Evolutionary conservation across 495 filamentous ascomycete genomes (phyloP), one percentile per base, ranked within the genome.

Genomic region (Neurospora sp.): DNA sequence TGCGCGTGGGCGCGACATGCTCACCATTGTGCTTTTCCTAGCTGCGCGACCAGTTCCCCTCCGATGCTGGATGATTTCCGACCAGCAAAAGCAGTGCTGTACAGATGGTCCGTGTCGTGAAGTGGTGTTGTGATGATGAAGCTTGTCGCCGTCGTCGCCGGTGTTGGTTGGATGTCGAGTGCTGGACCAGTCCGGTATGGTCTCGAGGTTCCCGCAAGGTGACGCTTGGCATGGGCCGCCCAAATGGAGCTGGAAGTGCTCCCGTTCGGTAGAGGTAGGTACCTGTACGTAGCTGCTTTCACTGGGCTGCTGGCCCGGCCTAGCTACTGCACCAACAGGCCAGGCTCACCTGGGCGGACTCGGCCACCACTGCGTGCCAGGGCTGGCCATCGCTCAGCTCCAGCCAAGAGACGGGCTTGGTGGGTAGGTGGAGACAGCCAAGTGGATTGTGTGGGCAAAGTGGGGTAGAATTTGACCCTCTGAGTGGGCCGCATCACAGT

Each of bases 21-120:
- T 76, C 54, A 79, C 78, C 78, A 79, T 79, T 31, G 54, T 73
- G 74, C 59, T 69, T 71, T 48, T 70, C 42, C 38, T 17, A 66
- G 54, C 54, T 34, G 54, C 31, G 54, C 28, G 54, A 34, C 54
- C 54, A 36, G 28, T 66, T 66, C 54, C 45, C 54, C 54, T 66
- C 54, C 28, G 54, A 1, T 66, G 54, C 7, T 66, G 54, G 28
- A 2, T 36, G 1, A 66, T 34, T 19, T 34, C 15, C 15, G 28
- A 36, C 54, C 54, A 66, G 54, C 13, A 34, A 66, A 66, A 66
- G 6, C 15, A 34, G 6, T 34, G 28, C 3, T 34, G 28, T 66
- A 34, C 54, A 66, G 28, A 15, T 36, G 13, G 28, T 66, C 54
- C 28, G 24, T 66, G 28, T 66, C 54, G 54, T 66, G 2, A 6